Conservation (phyloP, 2,329 filamentous ascomycete species). For the Sporothrix brasiliensis region DNA sequence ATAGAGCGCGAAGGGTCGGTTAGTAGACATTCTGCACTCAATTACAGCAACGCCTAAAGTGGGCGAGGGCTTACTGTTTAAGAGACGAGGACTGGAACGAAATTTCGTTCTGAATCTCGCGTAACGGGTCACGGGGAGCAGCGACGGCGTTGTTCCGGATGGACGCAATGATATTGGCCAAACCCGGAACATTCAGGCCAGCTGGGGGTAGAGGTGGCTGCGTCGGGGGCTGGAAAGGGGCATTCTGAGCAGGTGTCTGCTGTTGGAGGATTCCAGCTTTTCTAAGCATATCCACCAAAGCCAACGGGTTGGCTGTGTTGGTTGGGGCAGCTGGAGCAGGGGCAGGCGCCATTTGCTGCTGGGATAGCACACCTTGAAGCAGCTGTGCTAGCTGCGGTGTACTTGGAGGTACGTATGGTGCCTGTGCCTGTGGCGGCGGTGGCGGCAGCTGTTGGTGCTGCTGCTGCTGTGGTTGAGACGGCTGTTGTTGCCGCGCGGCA, state of each 20-base stretch:
- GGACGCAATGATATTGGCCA: constrained; percentile 38
- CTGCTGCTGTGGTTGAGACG: constrained; percentile 46
- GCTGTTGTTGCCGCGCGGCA: constrained; percentile 49
- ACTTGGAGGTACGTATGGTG: constrained; percentile 40
- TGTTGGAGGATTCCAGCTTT: constrained; percentile 64
- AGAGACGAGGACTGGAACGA: constrained; percentile 68
- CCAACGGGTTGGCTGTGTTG: constrained; percentile 49
- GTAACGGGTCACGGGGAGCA: constrained; percentile 32
- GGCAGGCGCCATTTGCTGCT: constrained; percentile 1
- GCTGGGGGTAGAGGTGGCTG: constrained; percentile 39
- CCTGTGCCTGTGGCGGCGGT: constrained; percentile 48
- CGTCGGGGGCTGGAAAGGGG: constrained; percentile 6
- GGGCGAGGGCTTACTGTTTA: constrained; percentile 62
- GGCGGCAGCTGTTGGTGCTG: constrained; percentile 46
- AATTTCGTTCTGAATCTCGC: constrained; percentile 50
- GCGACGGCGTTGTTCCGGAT: constrained; percentile 34
- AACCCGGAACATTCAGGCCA: constrained; percentile 40
- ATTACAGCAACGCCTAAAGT: background rate
- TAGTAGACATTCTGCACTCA: background rate
- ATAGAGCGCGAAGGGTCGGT: constrained; percentile 11
- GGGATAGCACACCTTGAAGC: constrained; percentile 14
- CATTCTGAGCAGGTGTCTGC: constrained; percentile 41
- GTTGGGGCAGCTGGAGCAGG: background rate
- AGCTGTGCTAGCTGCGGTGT: constrained; percentile 14
- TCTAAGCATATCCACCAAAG: constrained; percentile 68